phyloP scores from a whole-genome alignment of 2,329 filamentous ascomycete species.

The Phyllosticta citribraziliensis region DNA sequence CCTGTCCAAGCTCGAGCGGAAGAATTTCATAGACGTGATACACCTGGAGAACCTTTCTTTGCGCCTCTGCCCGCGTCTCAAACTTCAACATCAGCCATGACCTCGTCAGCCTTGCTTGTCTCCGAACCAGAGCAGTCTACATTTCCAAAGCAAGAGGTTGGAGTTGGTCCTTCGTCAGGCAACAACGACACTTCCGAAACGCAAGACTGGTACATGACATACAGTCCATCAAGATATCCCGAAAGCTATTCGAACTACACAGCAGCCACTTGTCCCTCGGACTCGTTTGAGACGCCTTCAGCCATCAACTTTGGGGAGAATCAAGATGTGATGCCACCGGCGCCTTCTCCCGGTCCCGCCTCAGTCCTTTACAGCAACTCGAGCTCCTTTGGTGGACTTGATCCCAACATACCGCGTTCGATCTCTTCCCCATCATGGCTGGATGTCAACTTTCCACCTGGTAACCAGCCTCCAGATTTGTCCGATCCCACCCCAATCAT shows the following conservation, averaged over 20 bases:
- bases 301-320: constrained; percentile 13
- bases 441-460: background rate
- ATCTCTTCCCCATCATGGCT: background rate
- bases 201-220: background rate
- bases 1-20: constrained; percentile 14
- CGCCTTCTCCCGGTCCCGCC: constrained; percentile 18
- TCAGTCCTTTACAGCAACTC: constrained; percentile 11
- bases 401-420: constrained; percentile 16
- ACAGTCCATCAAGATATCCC: constrained; percentile 1
- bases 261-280: constrained; percentile 6
- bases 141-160: constrained; percentile 2
- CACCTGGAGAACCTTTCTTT: constrained; percentile 16
- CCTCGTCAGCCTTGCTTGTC: constrained; percentile 1
- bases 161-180: background rate
- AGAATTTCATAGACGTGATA: constrained; percentile 16
- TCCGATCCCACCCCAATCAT: background rate
- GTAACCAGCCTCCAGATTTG: background rate
- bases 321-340: background rate
- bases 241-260: constrained; percentile 14
- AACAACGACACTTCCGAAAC: background rate
- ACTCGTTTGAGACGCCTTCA: constrained; percentile 5
- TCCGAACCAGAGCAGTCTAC: background rate
- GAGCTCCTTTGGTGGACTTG: background rate
- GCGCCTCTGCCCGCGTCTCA: constrained; percentile 3
- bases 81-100: constrained; percentile 4